Base-by-base conservation (phyloP, 208 protist species). In the Crithidia fasciculata region DNA sequence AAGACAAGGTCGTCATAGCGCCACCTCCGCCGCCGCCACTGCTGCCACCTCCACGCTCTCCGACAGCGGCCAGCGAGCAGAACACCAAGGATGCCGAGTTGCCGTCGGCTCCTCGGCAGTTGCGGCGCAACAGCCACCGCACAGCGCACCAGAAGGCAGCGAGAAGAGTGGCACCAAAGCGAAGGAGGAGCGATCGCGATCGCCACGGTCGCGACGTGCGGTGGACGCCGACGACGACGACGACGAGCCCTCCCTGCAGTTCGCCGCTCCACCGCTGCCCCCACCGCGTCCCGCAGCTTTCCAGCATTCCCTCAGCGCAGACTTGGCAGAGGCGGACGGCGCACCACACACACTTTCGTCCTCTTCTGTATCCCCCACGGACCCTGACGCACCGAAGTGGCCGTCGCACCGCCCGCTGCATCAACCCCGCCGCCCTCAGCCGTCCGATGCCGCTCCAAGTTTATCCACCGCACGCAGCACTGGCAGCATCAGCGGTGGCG, bases 221-320 rank as follows among this genome's bases (percentile, higher is more conserved):
- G 39, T 55, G 15, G 71, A 73, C n/a, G 39, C 36, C 10, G 69
- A 81, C 52, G 75, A 85, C 68, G 78, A 86, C 10, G 74, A 88
- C 40, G 84, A 85, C 40, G 81, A 89, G 67, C 80, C 81, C 6
- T 82, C 77, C 9, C 66, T 88, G 59, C 68, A 67, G 36, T 88
- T 85, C 50, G 50, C 50, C 45, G 65, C 49, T 39, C 62, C 56
- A 49, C 53, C 56, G 9, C 62, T 41, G 36, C 56, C 60, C 3
- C 66, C 66, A 10, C n/a, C 65, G n/a, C 60, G 43, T 3, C 56
- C 56, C 8, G 2, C 56, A 50, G 13, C 39, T 6, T 39, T 39
- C 5, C 66, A 43, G 5, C 40, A 50, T 6, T 52, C 53, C 43
- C 6, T 36, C n/a, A 43, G 39, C 18, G 10, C 8, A 1, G 28